phyloP scores from a whole-genome alignment of 2,329 filamentous ascomycete species.

The Graphium sp. region DNA sequence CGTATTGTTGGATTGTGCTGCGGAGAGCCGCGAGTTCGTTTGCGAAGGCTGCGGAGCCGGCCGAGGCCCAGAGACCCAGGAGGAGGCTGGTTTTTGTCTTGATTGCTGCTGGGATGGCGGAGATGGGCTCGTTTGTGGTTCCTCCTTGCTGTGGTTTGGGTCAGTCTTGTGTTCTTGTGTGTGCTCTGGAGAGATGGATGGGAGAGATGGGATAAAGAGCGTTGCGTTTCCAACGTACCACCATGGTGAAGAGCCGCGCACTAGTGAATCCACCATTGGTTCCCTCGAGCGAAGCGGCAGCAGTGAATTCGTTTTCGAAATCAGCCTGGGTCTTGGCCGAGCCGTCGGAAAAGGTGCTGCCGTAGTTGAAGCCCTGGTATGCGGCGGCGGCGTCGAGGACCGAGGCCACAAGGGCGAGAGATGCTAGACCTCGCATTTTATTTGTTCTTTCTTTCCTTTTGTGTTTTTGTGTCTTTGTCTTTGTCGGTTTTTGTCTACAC shows the following conservation, averaged over 20 bases:
- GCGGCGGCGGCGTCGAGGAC: slow-evolving; percentile 12
- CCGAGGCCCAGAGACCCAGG: slow-evolving; percentile 71
- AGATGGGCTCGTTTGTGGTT: slow-evolving; percentile 46
- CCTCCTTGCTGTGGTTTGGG: slow-evolving; percentile 36
- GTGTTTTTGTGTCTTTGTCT: too few relatives aligned
- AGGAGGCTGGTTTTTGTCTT: slow-evolving; percentile 62
- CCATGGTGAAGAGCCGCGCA: slow-evolving; percentile 60
- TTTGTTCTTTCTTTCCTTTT: too few relatives aligned
- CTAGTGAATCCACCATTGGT: slow-evolving; percentile 47
- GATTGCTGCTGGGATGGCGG: slow-evolving; percentile 70
- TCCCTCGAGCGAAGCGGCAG: slow-evolving; percentile 45
- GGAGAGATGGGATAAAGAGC: not conserved
- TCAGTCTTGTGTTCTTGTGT: slow-evolving; percentile 7
- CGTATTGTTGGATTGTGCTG: slow-evolving; percentile 52
- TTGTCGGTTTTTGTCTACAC: too few relatives aligned
- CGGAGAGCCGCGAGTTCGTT: slow-evolving; percentile 62
- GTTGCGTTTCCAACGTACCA: slow-evolving; percentile 25
- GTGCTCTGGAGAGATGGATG: not conserved
- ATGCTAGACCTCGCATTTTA: too few relatives aligned
- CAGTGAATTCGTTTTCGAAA: slow-evolving; percentile 54
- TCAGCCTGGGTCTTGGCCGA: slow-evolving; percentile 42
- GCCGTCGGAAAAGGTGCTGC: slow-evolving; percentile 42
- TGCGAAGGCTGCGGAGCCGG: slow-evolving; percentile 40
- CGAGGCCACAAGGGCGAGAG: slow-evolving; percentile 4
- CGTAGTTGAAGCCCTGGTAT: slow-evolving; percentile 59